A percentile compares a stretch with the other conserved stretches of the same genome.
These are phyloP conservation scores for Polygonum aviculare DNA, from an alignment of 148 eudicot genomes.

Conservation along the genomic window DNA sequence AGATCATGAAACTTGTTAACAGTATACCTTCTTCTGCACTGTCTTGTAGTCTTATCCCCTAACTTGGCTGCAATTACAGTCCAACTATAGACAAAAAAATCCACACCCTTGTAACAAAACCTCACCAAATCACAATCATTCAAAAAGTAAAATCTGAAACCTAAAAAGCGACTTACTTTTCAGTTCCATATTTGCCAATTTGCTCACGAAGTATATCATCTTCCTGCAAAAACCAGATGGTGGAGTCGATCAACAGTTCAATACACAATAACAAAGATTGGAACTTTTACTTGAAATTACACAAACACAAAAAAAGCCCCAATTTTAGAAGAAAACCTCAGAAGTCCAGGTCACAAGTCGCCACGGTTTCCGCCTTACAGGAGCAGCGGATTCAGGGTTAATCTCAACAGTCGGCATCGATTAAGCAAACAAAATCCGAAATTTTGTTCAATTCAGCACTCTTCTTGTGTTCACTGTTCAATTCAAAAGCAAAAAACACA, in stretches of 20 bases:
- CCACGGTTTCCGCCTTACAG: conserved; percentile 50
- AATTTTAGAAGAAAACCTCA: conserved; percentile 35
- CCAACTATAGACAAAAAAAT: conserved; percentile 54
- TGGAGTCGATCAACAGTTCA: not conserved
- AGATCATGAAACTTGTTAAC: not conserved
- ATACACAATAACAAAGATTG: not conserved
- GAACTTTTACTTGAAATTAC: not conserved
- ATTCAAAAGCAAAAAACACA: conserved; percentile 3
- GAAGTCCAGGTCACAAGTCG: conserved; percentile 89
- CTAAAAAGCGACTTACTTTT: conserved; percentile 35
- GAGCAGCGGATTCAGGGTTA: conserved; percentile 23
- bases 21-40: conserved; percentile 85
- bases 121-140: conserved; percentile 17
- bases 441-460: not conserved
- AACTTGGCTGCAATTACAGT: conserved; percentile 81
- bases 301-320: not conserved
- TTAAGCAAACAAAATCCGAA: not conserved
- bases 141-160: not conserved
- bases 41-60: conserved; percentile 91
- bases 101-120: not conserved
- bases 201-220: conserved; percentile 91
- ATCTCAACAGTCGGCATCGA: conserved; percentile 29
- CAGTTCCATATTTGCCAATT: conserved; percentile 74
- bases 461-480: conserved; percentile 1
- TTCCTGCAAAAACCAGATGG: conserved; percentile 46